Evolutionary conservation across 768 basidiomycete species (phyloP).

Genomic region (Cantharellus anzutake): DNA sequence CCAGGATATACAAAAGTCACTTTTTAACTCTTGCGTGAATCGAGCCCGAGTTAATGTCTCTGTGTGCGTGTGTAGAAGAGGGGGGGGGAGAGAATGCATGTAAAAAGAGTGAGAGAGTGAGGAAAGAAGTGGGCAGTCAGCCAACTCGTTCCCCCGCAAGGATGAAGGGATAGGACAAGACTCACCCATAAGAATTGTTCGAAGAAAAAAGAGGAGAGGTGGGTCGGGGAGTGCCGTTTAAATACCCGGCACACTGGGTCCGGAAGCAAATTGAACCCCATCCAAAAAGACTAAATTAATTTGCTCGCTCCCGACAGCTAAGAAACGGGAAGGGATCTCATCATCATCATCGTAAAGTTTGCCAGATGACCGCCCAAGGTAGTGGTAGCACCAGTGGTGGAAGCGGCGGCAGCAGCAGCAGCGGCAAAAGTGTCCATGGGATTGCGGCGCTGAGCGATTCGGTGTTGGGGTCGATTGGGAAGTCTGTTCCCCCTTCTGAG

Average conservation of each 20-base stretch:
- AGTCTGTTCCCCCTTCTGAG: conserved; percentile 33
- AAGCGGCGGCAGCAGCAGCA: no score
- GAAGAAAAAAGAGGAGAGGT: conserved; percentile 11
- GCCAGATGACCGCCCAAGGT: no score
- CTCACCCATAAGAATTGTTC: conserved; percentile 35
- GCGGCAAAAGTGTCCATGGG: no score
- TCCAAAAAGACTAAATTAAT: not conserved
- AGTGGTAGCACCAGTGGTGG: no score
- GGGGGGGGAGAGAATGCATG: not conserved
- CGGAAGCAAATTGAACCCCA: not conserved
- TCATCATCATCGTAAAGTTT: no score
- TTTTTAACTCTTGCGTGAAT: no score
- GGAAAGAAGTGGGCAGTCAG: not conserved
- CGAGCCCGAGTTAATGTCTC: conserved; percentile 85
- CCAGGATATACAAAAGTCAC: conserved; percentile 40
- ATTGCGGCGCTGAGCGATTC: conserved; percentile 29
- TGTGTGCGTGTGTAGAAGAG: conserved; percentile 21
- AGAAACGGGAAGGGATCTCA: no score
- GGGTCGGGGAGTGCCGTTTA: not conserved
- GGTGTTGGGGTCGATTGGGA: conserved; percentile 32
- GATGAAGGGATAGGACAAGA: not conserved
- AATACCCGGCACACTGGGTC: not conserved
- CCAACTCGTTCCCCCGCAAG: no score
- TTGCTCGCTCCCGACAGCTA: no score
- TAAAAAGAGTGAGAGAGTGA: not conserved